phyloP scores from a whole-genome alignment of 345 rosid genomes.

The Citrus unshiu region DNA sequence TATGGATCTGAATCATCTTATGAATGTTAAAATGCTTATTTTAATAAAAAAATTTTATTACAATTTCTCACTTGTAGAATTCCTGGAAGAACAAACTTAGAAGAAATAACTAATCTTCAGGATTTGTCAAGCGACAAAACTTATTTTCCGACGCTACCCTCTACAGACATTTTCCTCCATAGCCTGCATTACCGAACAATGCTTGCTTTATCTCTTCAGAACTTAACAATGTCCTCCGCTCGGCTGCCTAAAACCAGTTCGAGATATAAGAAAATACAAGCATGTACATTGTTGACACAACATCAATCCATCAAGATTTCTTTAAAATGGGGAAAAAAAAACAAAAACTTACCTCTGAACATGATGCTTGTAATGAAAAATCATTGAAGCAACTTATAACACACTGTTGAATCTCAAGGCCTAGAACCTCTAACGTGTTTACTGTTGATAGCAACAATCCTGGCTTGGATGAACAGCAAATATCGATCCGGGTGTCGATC shows the following conservation, averaged over 20 bases:
- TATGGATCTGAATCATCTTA: constrained; percentile 14
- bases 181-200: constrained; percentile 81
- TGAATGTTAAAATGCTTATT: constrained; percentile 19
- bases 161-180: constrained; percentile 87
- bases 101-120: neutral
- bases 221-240: constrained; percentile 44
- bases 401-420: constrained; percentile 88
- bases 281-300: neutral
- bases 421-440: constrained; percentile 74
- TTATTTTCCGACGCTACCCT: constrained; percentile 6
- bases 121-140: neutral
- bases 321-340: neutral
- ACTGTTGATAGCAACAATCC: constrained; percentile 80
- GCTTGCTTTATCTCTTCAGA: constrained; percentile 91
- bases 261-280: neutral
- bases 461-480: constrained; percentile 78
- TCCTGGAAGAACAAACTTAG: constrained; percentile 21
- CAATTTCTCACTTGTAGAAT: constrained; percentile 18
- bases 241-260: constrained; percentile 22
- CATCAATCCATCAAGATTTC: neutral
- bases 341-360: constrained; percentile 56
- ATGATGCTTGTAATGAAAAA: constrained; percentile 89
- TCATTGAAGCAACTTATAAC: constrained; percentile 90
- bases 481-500: constrained; percentile 55
- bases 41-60: constrained; percentile 16